Evolutionary conservation across 352 stramenopile species (phyloP), one percentile per base, ranked within the genome.

Genomic region (Discostella stelligera): DNA sequence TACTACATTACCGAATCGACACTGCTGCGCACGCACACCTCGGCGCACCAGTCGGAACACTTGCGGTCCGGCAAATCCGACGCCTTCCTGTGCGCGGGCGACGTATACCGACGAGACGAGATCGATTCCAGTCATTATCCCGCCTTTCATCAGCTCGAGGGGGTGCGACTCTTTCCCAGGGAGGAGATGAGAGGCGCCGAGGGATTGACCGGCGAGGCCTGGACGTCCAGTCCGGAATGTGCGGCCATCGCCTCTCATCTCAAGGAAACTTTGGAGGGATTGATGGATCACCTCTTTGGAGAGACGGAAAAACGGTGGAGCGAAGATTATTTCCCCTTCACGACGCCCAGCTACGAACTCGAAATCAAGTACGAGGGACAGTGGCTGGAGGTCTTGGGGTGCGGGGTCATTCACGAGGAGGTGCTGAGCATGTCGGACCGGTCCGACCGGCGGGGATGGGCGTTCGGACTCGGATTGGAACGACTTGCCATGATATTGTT

Each of bases 241-340:
- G 78, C 83, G 77, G 73, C 93, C 10, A 94, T 98, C 25, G 89
- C 95, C 55, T 85, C 95, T n/a, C 95, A 99, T 80, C 89, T 99
- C 5, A 98, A 98, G 88, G 89, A 91, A 30, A 94, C 90, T 2
- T 87, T 99, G 11, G 95, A 98, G 81, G 96, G 97, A 8, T 91
- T 99, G 73, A 95, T 97, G 20, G 82, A 92, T 52, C 86, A 95
- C 60, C 88, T 99, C 0, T 96, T 96, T 82, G 93, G 93, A 20
- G 79, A 94, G 44, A 95, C 98, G 0, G 90, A 98, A 83, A 98
- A 98, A 90, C 91, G 96, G 64, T 99, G 97, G 97, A 93, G 97
- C 1, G 97, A 99, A 32, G 96, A 95, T 10, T 99, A 99, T 84
- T 99, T 99, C 84, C 97, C 97, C 3, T 99, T 99, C 85, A 99